A percentile compares a stretch with the other conserved stretches of the same genome.
Conservation (phyloP, 139 green algal genomes). For the Ettlia oleoabundans region DNA sequence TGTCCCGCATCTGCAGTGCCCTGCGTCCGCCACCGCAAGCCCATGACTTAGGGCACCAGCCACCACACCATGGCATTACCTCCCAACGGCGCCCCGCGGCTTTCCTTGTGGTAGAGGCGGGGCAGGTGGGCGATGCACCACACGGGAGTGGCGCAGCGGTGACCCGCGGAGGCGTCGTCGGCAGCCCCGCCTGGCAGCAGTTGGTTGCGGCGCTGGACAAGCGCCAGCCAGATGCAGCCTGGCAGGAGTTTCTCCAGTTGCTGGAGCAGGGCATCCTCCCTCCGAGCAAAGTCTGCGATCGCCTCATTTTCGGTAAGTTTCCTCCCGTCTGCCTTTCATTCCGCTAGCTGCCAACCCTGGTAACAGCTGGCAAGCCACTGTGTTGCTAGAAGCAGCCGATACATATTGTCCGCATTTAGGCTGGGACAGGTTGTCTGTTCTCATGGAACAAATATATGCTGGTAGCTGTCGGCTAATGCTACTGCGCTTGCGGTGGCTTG, state of each 20-base stretch:
- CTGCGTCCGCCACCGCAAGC: background rate
- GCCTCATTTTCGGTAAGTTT: conserved; percentile 24
- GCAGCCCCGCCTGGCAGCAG: background rate
- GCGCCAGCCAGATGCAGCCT: conserved; percentile 11
- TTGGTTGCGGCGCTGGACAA: background rate
- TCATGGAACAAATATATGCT: no score
- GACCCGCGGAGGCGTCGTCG: background rate
- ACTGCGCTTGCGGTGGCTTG: background rate
- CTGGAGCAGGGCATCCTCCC: conserved; percentile 11
- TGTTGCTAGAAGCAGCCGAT: no score
- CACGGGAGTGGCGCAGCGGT: background rate
- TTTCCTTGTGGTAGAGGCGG: background rate
- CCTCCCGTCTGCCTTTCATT: background rate
- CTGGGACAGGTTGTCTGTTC: no score
- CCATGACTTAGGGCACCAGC: background rate
- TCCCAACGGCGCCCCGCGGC: background rate
- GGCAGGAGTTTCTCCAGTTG: conserved; percentile 19
- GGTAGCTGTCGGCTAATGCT: no score
- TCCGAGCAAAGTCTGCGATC: background rate
- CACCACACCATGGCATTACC: background rate
- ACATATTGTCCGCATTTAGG: no score
- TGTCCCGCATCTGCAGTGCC: background rate
- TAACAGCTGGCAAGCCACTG: no score
- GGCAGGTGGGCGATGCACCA: background rate
- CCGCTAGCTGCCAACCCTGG: no score